A percentile compares a stretch with the other conserved stretches of the same genome.
Conservation (phyloP, 805 yeast species). For the Komagataella populi region DNA sequence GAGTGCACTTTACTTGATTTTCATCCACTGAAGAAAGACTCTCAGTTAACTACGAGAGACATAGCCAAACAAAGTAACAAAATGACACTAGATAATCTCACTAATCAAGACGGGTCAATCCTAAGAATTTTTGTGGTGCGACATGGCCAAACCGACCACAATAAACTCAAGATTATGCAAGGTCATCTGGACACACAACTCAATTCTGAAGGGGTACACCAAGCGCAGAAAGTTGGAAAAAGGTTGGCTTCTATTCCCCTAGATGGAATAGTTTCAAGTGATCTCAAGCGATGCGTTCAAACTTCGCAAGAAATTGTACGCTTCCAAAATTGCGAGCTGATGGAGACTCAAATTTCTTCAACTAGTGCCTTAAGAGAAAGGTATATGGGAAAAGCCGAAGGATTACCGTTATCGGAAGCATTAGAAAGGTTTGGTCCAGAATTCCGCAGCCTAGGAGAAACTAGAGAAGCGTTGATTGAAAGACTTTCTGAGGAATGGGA, state of each 20-base stretch:
- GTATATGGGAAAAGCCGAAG: constrained; percentile 68
- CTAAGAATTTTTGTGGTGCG: constrained; percentile 45
- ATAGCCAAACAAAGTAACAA: neutral
- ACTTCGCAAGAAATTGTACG: constrained; percentile 34
- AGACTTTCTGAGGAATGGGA: constrained; percentile 38
- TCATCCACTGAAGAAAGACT: neutral
- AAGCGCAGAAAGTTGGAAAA: constrained; percentile 43
- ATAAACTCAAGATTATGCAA: constrained; percentile 54
- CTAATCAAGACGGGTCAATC: constrained; percentile 7
- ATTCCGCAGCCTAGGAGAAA: constrained; percentile 59
- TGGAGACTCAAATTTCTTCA: constrained; percentile 12
- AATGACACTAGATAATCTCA: constrained; percentile 4
- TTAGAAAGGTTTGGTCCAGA: constrained; percentile 37
- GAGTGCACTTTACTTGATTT: neutral
- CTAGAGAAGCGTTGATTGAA: constrained; percentile 24
- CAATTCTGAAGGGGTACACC: constrained; percentile 46
- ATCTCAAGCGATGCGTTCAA: constrained; percentile 43
- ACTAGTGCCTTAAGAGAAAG: constrained; percentile 53
- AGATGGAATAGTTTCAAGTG: constrained; percentile 38
- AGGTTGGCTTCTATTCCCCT: constrained; percentile 23
- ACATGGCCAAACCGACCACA: constrained; percentile 79
- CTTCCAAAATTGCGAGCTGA: constrained; percentile 8
- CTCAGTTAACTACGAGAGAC: neutral
- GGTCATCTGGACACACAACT: constrained; percentile 63
- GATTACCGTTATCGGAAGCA: constrained; percentile 60